Conservation (phyloP, 176 grass and related monocot genomes). For the Pontederia crassipes region DNA sequence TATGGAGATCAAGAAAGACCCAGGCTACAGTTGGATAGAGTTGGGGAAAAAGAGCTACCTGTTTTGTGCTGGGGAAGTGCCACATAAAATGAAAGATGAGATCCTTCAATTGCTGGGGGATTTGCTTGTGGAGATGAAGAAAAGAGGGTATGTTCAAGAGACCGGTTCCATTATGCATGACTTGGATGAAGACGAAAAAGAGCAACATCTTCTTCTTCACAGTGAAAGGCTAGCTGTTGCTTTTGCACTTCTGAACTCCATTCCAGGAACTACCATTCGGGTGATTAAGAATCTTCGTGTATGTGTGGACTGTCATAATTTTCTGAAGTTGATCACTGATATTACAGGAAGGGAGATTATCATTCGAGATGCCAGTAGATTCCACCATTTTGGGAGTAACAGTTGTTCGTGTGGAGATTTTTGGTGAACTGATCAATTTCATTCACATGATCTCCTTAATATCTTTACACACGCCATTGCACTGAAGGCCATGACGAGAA, state of each 20-base stretch:
- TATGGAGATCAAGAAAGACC: conserved; percentile 49
- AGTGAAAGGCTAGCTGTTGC: conserved; percentile 86
- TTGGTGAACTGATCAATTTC: conserved; percentile 27
- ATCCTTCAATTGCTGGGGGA: conserved; percentile 47
- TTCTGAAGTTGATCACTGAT: conserved; percentile 57
- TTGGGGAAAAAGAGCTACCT: conserved; percentile 44
- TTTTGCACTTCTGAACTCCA: conserved; percentile 58
- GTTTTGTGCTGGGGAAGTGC: conserved; percentile 61
- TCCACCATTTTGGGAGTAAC: conserved; percentile 55
- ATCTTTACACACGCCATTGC: too few species aligned
- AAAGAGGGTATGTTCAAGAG: conserved; percentile 79
- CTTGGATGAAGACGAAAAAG: conserved; percentile 88
- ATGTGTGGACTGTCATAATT: conserved; percentile 55
- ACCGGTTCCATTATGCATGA: conserved; percentile 85
- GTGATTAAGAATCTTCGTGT: conserved; percentile 66
- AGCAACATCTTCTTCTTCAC: conserved; percentile 66
- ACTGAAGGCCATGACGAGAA: too few species aligned
- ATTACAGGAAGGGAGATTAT: conserved; percentile 42
- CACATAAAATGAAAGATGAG: conserved; percentile 41
- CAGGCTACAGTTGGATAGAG: conserved; percentile 72
- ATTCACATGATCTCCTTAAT: too few species aligned
- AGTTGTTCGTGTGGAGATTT: conserved; percentile 69
- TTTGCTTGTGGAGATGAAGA: conserved; percentile 42
- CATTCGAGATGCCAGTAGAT: conserved; percentile 52
- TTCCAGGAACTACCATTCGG: conserved; percentile 47